Percentiles rank a stretch among this genome's conserved stretches.
phyloP scores from a whole-genome alignment of 805 yeast species.

The Wickerhamomyces hampshirensis region DNA sequence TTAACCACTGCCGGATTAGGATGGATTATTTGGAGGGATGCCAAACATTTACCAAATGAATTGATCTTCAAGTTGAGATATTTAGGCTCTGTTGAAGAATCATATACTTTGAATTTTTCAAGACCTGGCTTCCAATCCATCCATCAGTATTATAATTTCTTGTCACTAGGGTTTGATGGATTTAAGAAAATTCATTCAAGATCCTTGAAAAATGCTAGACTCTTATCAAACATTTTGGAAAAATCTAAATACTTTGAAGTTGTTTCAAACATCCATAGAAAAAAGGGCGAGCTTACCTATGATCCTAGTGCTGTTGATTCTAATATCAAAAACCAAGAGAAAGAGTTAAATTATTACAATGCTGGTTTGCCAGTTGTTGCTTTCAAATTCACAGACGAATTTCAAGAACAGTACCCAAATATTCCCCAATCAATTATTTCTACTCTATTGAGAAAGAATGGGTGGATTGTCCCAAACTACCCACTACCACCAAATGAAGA shows the following conservation, averaged over 20 bases:
- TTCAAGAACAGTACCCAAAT: conserved; percentile 61
- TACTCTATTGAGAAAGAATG: conserved; percentile 65
- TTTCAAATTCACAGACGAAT: conserved; percentile 61
- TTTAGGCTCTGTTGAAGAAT: conserved; percentile 84
- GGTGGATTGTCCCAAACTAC: conserved; percentile 89
- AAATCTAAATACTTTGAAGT: conserved; percentile 63
- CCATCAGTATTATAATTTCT: conserved; percentile 79
- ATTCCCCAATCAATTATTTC: conserved; percentile 79
- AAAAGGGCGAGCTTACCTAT: conserved; percentile 31
- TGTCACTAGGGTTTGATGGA: conserved; percentile 70
- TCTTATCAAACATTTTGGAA: conserved; percentile 56
- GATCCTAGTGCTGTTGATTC: conserved; percentile 18
- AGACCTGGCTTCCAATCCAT: conserved; percentile 91
- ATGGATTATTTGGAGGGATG: conserved; percentile 82
- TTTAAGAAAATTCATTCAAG: conserved; percentile 55
- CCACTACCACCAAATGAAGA: conserved; percentile 63
- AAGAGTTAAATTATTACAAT: conserved; percentile 44
- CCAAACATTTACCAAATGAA: conserved; percentile 57
- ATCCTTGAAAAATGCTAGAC: conserved; percentile 69
- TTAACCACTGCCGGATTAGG: conserved; percentile 88
- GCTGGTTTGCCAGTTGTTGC: conserved; percentile 91
- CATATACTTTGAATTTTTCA: conserved; percentile 82
- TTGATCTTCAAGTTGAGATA: conserved; percentile 76
- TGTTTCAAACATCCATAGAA: conserved; percentile 73
- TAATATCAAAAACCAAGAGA: conserved; percentile 26